phyloP scores from a whole-genome alignment of 2,329 filamentous ascomycete genomes.

The Periconia sp. region DNA sequence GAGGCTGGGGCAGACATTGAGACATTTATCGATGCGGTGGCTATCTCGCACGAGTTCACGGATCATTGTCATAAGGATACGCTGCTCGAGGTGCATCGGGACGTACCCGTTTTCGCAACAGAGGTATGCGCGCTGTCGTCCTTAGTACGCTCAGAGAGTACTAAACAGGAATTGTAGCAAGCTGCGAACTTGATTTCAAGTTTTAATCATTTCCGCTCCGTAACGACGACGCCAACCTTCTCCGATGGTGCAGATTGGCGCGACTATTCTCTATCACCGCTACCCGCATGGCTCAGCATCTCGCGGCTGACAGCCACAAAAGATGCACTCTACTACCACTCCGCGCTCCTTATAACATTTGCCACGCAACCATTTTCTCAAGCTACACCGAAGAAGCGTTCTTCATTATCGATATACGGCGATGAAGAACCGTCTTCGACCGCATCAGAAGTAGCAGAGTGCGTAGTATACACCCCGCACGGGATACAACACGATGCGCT shows the following conservation, averaged over 20 bases:
- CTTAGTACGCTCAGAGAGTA: neutral
- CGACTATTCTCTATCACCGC: conserved; percentile 48
- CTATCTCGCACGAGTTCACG: conserved; percentile 70
- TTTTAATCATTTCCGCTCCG: conserved; percentile 66
- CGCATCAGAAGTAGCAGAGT: conserved; percentile 52
- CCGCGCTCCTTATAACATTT: conserved; percentile 65
- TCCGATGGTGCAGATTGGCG: conserved; percentile 52
- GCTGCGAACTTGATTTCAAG: conserved; percentile 62
- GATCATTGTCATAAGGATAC: conserved; percentile 71
- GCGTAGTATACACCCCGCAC: conserved; percentile 69
- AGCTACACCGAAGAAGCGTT: conserved; percentile 36
- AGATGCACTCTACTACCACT: conserved; percentile 64
- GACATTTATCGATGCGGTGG: conserved; percentile 63
- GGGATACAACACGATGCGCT: conserved; percentile 61
- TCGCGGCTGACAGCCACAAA: conserved; percentile 60
- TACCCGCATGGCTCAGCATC: conserved; percentile 69
- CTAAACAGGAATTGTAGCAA: conserved; percentile 44
- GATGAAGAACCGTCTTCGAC: conserved; percentile 25
- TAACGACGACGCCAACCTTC: conserved; percentile 59
- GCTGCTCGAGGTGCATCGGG: conserved; percentile 59
- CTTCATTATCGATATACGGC: conserved; percentile 37
- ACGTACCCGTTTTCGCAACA: conserved; percentile 66
- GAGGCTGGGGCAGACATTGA: conserved; percentile 22
- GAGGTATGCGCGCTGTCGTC: conserved; percentile 34
- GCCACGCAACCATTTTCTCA: conserved; percentile 40